Evolutionary conservation across 805 yeast species (phyloP), one percentile per base, ranked within the genome.

Genomic region (Kockiozyma suomiensis): DNA sequence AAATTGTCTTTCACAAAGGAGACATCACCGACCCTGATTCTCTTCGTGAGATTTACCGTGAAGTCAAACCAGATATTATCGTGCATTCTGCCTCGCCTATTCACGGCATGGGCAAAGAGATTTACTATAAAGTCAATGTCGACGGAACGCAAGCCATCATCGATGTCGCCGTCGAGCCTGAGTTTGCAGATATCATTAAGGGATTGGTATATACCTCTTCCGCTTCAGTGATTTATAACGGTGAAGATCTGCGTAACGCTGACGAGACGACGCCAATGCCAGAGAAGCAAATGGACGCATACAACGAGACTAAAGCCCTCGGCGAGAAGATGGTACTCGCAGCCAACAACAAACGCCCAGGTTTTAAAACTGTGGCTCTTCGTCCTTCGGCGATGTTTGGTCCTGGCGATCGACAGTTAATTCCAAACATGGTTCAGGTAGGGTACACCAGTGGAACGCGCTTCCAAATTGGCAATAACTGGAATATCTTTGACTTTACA

Each of bases 31-130:
- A 62, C 38, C 53, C 58, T 30, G 81, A 76, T 8, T 96, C 90
- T 69, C 86, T 94, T 4, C 72, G 76, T 2, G 70, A 74, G 5
- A 96, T 96, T 0, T 82, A 93, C 40, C 72, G 74, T 35, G 72
- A 70, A 13, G 79, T 87, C 32, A 72, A 78, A 40, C 90, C 96
- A 50, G 80, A 83, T 43, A 92, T 90, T 0, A 82, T 94, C 25
- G 96, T 94, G 7, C 98, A 96, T 72, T 88, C 97, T 1, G 99
- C 98, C 1, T 93, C 98, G 12, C 99, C 99, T 19, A 82, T 94
- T 73, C 97, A 91, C 72, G 97, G 97, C 3, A 78, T 86, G 67
- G 82, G 84, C n/a, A 87, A 87, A 66, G 86, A 83, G 46, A 81
- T 94, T 47, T 93, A 93, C 75, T 87, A 85, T 67, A 88, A 88